A percentile compares a stretch with the other conserved stretches of the same genome.
These are phyloP conservation scores for Digitaria exilis DNA, from an alignment of 202 grass and related monocot genomes.

Conservation along the genomic window DNA sequence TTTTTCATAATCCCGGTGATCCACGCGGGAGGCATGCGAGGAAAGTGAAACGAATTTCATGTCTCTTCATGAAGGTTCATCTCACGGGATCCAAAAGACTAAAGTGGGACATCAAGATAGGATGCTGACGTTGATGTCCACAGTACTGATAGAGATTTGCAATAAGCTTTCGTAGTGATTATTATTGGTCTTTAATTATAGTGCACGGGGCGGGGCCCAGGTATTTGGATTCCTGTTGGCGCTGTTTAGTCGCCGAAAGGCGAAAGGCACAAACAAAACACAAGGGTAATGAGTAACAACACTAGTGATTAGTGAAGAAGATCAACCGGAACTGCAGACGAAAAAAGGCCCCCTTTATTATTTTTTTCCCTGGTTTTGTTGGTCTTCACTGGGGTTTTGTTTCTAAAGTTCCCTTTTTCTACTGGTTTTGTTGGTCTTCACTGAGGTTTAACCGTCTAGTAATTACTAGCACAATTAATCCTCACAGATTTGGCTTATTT, in stretches of 20 bases:
- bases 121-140: conserved; percentile 38
- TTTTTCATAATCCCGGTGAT: too few relatives aligned
- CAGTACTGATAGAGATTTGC: conserved; percentile 28
- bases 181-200: conserved; percentile 44
- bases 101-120: background rate
- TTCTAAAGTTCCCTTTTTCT: too few relatives aligned
- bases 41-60: too few relatives aligned
- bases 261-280: too few relatives aligned
- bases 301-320: background rate
- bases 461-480: background rate
- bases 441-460: background rate
- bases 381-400: background rate
- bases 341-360: too few relatives aligned
- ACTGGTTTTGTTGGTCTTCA: background rate
- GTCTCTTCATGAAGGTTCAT: background rate
- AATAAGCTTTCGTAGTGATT: conserved; percentile 27
- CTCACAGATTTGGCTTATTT: background rate
- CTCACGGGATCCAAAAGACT: conserved; percentile 14
- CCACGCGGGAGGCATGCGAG: too few relatives aligned
- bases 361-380: background rate
- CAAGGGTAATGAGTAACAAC: too few relatives aligned
- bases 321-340: background rate
- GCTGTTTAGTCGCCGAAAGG: background rate
- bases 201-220: background rate
- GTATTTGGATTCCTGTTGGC: background rate